Evolutionary conservation across 306 rosid species (phyloP).

Genomic region (Gleditsia sinensis): DNA sequence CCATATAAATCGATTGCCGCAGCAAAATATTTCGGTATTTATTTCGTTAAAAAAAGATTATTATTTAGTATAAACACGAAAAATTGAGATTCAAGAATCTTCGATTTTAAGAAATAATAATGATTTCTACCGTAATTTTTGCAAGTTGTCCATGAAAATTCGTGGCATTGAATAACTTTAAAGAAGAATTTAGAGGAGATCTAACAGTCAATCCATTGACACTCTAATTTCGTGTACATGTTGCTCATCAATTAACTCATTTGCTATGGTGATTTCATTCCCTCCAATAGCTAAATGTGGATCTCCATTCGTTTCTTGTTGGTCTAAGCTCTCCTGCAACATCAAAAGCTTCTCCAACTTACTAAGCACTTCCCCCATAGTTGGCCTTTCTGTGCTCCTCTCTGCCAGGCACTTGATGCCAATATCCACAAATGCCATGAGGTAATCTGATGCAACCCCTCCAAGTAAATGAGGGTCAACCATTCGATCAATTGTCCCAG

Average conservation of each 20-base stretch:
- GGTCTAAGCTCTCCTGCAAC: constrained; percentile 27
- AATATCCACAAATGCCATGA: constrained; percentile 40
- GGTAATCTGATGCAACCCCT: constrained; percentile 29
- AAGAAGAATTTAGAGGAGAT: neutral
- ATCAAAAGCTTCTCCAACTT: constrained; percentile 36
- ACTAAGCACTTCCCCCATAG: constrained; percentile 45
- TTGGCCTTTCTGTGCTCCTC: constrained; percentile 44
- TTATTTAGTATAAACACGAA: too few species aligned
- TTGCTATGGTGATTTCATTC: neutral
- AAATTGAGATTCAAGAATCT: neutral
- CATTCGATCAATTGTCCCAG: constrained; percentile 33
- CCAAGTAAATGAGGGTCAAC: constrained; percentile 45
- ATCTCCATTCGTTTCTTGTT: constrained; percentile 3
- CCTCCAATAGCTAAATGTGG: neutral
- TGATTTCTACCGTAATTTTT: neutral
- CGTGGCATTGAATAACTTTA: neutral
- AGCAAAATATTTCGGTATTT: too few species aligned
- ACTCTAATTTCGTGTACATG: neutral
- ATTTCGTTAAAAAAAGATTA: too few species aligned
- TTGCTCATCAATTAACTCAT: neutral
- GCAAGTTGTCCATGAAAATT: neutral
- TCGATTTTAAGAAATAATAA: neutral
- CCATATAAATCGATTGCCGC: too few species aligned
- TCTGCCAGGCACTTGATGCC: constrained; percentile 37
- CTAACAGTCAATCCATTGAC: neutral